Percentiles rank a stretch among this genome's conserved stretches.
Evolutionary conservation across 2,329 filamentous ascomycete genomes (phyloP).

Genomic region (Claviceps monticola): DNA sequence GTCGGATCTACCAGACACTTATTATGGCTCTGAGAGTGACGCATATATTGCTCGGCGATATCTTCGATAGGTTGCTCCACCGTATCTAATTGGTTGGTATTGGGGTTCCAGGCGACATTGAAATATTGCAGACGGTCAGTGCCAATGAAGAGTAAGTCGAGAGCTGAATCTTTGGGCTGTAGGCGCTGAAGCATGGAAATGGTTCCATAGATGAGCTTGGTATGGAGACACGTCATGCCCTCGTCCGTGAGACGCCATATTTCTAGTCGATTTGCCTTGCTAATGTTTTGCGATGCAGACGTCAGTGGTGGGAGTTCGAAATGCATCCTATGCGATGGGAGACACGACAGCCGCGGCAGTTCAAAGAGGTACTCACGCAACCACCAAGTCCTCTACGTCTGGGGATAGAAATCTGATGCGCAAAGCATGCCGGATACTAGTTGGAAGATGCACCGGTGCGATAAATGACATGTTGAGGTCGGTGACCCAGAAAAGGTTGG

Average conservation of each 20-base stretch:
- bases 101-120: conserved; percentile 67
- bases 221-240: conserved; percentile 49
- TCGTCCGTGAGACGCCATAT: conserved; percentile 60
- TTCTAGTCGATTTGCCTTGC: conserved; percentile 75
- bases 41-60: conserved; percentile 43
- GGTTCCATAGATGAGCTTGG: conserved; percentile 68
- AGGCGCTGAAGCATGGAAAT: conserved; percentile 76
- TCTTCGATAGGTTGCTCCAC: conserved; percentile 39
- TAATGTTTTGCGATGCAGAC: conserved; percentile 18
- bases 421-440: conserved; percentile 79
- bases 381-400: conserved; percentile 67
- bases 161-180: conserved; percentile 56
- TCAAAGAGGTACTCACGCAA: conserved; percentile 52
- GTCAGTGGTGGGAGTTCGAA: conserved; percentile 1
- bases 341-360: background rate
- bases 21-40: conserved; percentile 72
- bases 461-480: conserved; percentile 67
- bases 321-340: background rate
- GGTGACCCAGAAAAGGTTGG: conserved; percentile 1
- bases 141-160: conserved; percentile 81
- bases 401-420: conserved; percentile 61
- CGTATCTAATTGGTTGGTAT: conserved; percentile 35
- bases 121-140: conserved; percentile 88
- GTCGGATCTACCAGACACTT: conserved; percentile 74
- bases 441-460: conserved; percentile 83